A percentile compares a stretch with the other conserved stretches of the same genome.
Evolutionary conservation across 163 green algal species (phyloP).

Genomic region (Chlamydomonas reinhardtii): DNA sequence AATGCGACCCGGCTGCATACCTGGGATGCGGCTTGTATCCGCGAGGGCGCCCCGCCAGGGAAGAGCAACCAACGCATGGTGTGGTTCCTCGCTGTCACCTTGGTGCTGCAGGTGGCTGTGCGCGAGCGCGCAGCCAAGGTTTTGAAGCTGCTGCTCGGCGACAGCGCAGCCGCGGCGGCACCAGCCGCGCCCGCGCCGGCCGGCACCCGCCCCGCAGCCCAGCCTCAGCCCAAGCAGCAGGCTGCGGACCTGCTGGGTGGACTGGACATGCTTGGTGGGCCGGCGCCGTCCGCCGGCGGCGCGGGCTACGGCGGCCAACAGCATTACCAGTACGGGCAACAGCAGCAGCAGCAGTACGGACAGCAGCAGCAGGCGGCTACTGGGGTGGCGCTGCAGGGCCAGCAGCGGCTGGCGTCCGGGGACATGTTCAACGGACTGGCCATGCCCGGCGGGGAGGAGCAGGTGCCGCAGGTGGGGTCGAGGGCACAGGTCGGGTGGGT

Average conservation of each 20-base stretch:
- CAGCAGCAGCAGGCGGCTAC: not conserved
- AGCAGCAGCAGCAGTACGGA: not conserved
- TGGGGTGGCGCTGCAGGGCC: not conserved
- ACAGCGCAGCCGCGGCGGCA: slow-evolving; percentile 33
- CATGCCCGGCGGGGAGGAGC: not conserved
- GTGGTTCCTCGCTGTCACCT: not conserved
- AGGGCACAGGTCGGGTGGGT: no score
- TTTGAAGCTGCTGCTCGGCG: slow-evolving; percentile 53
- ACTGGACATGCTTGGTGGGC: slow-evolving; percentile 23
- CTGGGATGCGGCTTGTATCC: no score
- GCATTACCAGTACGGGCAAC: not conserved
- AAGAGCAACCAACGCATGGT: no score
- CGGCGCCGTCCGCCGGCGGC: not conserved
- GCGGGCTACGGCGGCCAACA: not conserved
- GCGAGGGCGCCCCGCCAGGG: no score
- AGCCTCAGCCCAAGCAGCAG: not conserved
- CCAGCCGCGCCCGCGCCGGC: not conserved
- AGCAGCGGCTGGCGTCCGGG: not conserved
- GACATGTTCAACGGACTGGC: not conserved
- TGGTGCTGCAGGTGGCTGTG: slow-evolving; percentile 53
- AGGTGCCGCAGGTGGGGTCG: not conserved
- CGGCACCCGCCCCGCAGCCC: not conserved
- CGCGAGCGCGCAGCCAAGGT: slow-evolving; percentile 55
- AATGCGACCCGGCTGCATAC: no score
- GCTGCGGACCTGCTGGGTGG: slow-evolving; percentile 14